Conservation (phyloP, 2,329 filamentous ascomycete genomes). For the Beauveria varroae region DNA sequence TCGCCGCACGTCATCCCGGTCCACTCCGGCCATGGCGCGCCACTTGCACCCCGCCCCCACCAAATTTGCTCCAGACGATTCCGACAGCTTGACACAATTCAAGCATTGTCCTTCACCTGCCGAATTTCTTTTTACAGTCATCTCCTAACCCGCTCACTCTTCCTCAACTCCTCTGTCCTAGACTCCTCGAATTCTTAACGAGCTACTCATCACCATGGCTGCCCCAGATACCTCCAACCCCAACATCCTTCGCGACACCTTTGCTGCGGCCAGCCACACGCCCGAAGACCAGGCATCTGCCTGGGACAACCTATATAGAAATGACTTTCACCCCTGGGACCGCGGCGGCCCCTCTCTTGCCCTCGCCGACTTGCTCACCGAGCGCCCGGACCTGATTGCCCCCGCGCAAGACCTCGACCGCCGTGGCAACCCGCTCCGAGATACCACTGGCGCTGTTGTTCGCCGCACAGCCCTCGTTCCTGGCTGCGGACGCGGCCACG, state of each 20-base stretch:
- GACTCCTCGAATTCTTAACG: no score
- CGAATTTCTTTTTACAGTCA: background rate
- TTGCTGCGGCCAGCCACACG: conserved; percentile 25
- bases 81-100: background rate
- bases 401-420: conserved; percentile 25
- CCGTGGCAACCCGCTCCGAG: conserved; percentile 21
- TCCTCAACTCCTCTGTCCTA: background rate
- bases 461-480: conserved; percentile 57
- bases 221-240: conserved; percentile 13
- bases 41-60: conserved; percentile 7
- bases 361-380: conserved; percentile 43
- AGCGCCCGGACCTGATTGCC: conserved; percentile 37
- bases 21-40: background rate
- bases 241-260: conserved; percentile 25
- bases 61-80: background rate
- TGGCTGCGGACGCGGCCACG: conserved; percentile 76
- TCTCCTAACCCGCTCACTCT: background rate
- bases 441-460: conserved; percentile 17
- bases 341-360: conserved; percentile 45
- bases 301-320: conserved; percentile 44
- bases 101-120: no score
- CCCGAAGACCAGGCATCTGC: conserved; percentile 27
- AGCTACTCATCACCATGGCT: background rate
- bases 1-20: conserved; percentile 5
- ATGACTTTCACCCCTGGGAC: conserved; percentile 47